Evolutionary conservation across 2,329 filamentous ascomycete genomes (phyloP).

Genomic region (Xylariaceae sp.): DNA sequence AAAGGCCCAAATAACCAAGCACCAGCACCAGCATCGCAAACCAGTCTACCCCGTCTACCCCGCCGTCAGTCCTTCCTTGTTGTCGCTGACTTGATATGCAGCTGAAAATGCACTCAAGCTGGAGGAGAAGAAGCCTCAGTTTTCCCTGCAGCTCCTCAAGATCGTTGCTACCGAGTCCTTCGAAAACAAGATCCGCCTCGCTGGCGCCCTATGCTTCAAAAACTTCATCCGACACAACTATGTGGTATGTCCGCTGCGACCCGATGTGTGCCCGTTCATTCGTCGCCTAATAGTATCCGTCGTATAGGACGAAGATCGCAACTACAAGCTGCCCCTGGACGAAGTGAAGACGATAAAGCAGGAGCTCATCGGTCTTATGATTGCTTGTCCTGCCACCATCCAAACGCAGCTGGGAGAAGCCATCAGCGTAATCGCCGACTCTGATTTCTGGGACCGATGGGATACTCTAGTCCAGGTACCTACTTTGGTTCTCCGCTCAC

Average conservation of each 20-base stretch:
- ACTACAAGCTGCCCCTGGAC: constrained; percentile 76
- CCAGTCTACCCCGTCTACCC: constrained; percentile 15
- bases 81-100: constrained; percentile 37
- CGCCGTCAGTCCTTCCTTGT: constrained; percentile 9
- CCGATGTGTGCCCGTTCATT: not conserved
- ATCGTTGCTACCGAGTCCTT: constrained; percentile 74
- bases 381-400: constrained; percentile 76
- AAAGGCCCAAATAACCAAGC: not conserved
- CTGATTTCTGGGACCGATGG: constrained; percentile 95
- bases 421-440: constrained; percentile 95
- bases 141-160: constrained; percentile 81
- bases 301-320: constrained; percentile 75
- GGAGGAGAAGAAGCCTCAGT: constrained; percentile 77
- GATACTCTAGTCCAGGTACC: constrained; percentile 82
- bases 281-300: not conserved
- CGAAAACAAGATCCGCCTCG: constrained; percentile 72
- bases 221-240: constrained; percentile 96
- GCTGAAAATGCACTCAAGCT: constrained; percentile 75
- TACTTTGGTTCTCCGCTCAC: constrained; percentile 26
- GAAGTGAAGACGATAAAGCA: constrained; percentile 90
- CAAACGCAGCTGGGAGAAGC: constrained; percentile 94
- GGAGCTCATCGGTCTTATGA: constrained; percentile 95
- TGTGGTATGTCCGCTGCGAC: constrained; percentile 51
- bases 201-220: constrained; percentile 92
- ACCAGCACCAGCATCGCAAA: constrained; percentile 21